Percentiles rank a stretch among this genome's conserved stretches.
These are phyloP conservation scores for Starmerella asiatica DNA, from an alignment of 805 yeast genomes.

Conservation along the genomic window DNA sequence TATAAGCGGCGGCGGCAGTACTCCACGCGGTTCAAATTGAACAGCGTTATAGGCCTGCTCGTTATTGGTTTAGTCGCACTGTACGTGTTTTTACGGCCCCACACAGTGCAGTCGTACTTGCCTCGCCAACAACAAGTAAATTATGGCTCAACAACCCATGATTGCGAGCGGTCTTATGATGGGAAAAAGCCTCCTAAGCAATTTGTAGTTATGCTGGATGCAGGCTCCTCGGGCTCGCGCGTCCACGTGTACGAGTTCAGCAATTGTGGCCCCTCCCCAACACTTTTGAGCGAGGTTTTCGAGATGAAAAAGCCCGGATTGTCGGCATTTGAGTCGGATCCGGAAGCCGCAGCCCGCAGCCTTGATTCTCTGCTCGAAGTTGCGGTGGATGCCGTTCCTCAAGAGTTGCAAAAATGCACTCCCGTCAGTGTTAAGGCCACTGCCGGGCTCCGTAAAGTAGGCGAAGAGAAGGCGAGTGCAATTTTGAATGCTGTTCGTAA, in stretches of 20 bases:
- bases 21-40: constrained; percentile 8
- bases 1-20: constrained; percentile 6
- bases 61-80: constrained; percentile 1
- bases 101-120: background rate
- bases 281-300: constrained; percentile 63
- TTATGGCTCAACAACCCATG: constrained; percentile 1
- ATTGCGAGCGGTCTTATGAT: constrained; percentile 28
- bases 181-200: constrained; percentile 35
- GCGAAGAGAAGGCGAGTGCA: constrained; percentile 54
- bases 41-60: constrained; percentile 2
- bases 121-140: background rate
- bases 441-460: constrained; percentile 84
- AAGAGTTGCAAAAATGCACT: constrained; percentile 57
- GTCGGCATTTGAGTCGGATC: constrained; percentile 59
- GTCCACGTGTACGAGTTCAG: constrained; percentile 88
- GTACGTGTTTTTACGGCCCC: background rate
- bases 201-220: constrained; percentile 89
- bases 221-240: constrained; percentile 95
- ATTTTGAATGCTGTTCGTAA: constrained; percentile 64
- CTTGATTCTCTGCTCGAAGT: constrained; percentile 65
- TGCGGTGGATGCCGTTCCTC: constrained; percentile 70
- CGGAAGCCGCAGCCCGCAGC: constrained; percentile 77
- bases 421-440: constrained; percentile 97
- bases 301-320: constrained; percentile 88
- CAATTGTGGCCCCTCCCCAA: constrained; percentile 74